Percentiles rank a stretch among this genome's conserved stretches.
Conservation (phyloP, 768 basidiomycete species). For the Tricholoma saponaceum region DNA sequence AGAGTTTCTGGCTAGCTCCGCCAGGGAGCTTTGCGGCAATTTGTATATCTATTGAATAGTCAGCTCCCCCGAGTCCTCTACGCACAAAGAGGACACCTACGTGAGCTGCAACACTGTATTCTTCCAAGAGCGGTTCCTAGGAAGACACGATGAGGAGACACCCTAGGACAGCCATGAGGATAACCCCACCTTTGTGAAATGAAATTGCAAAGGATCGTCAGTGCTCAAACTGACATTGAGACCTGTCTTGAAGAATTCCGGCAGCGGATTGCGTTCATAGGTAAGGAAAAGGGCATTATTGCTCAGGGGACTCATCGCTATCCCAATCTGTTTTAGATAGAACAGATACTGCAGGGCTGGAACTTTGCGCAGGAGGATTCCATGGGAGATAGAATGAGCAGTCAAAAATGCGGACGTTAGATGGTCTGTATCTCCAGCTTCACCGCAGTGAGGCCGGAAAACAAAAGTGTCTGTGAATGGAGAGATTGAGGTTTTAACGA, state of each 20-base stretch:
- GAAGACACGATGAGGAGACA: not conserved
- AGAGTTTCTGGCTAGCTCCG: constrained; percentile 97
- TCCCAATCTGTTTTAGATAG: constrained; percentile 96
- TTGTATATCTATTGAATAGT: constrained; percentile 76
- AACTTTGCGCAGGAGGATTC: constrained; percentile 96
- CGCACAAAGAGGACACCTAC: constrained; percentile 36
- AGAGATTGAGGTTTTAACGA: not conserved
- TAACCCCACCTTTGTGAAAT: constrained; percentile 84
- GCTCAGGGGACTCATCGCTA: constrained; percentile 97
- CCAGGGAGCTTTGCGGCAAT: constrained; percentile 88
- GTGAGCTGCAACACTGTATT: constrained; percentile 97
- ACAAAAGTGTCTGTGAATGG: constrained; percentile 81
- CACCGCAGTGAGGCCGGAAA: constrained; percentile 93
- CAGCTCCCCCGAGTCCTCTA: not conserved
- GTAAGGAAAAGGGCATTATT: constrained; percentile 97
- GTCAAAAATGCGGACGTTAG: constrained; percentile 94
- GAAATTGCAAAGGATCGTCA: constrained; percentile 94
- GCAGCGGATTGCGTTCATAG: constrained; percentile 95
- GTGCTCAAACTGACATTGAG: constrained; percentile 96
- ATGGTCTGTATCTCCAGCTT: constrained; percentile 98
- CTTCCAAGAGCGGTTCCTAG: constrained; percentile 91
- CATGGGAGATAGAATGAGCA: constrained; percentile 97
- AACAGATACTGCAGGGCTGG: constrained; percentile 96
- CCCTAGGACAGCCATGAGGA: not conserved
- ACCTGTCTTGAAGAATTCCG: constrained; percentile 95